Percentiles rank a stretch among this genome's conserved stretches.
Evolutionary conservation across 371 early-diverging fungal genomes (phyloP).

Genomic region (Mucor plumbeus): DNA sequence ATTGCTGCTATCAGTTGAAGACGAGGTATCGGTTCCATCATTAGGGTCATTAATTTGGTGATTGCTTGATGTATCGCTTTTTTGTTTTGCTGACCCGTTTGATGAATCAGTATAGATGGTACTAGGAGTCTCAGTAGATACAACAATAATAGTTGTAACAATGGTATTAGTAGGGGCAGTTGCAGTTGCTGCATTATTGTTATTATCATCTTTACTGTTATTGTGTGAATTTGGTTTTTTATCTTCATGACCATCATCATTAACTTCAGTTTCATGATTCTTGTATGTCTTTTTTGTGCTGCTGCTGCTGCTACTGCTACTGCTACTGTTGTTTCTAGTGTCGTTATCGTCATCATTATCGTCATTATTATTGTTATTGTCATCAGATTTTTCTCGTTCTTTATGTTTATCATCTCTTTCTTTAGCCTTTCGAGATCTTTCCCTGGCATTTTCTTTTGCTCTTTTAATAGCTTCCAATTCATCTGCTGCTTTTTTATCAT

Average conservation of each 20-base stretch:
- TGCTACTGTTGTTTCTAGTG: too few species aligned
- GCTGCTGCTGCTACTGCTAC: background rate
- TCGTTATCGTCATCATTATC: background rate
- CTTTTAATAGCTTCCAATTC: background rate
- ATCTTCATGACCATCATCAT: background rate
- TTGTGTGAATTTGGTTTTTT: background rate
- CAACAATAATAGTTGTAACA: constrained; percentile 21
- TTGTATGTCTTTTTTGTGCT: background rate
- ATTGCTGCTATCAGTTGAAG: background rate
- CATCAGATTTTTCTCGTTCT: background rate
- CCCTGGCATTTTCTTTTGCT: background rate
- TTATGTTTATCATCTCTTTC: background rate
- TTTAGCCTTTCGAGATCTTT: background rate
- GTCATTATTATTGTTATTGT: background rate
- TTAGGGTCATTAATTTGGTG: constrained; percentile 14
- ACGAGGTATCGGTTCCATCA: background rate
- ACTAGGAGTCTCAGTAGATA: constrained; percentile 21
- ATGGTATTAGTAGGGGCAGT: constrained; percentile 11
- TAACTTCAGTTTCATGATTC: background rate
- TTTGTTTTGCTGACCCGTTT: constrained; percentile 16
- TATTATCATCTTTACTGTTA: background rate
- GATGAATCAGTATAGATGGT: constrained; percentile 17
- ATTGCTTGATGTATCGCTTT: background rate
- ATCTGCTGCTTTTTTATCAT: background rate
- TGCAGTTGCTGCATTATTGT: background rate